Conservation (phyloP, 257 asterid genomes). For the Asclepias syriaca region DNA sequence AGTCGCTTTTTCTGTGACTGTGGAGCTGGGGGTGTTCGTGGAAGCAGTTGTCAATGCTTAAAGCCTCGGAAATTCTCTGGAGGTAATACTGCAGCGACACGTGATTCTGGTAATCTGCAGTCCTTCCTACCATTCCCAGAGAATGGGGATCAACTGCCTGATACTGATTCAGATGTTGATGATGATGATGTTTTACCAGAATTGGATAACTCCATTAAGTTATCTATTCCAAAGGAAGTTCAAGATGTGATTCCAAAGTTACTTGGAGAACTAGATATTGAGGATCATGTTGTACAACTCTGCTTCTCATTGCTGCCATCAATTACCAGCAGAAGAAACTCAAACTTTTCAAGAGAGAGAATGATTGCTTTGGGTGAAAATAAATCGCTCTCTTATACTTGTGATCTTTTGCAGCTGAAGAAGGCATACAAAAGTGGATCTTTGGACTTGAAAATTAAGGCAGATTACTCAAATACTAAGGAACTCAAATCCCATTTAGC, state of each 20-base stretch:
- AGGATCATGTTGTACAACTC: constrained; percentile 59
- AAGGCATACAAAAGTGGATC: constrained; percentile 98
- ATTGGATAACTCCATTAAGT: constrained; percentile 52
- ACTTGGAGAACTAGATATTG: constrained; percentile 70
- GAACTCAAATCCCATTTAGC: constrained; percentile 90
- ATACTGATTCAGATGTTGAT: constrained; percentile 88
- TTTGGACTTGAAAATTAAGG: constrained; percentile 88
- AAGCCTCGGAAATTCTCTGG: constrained; percentile 89
- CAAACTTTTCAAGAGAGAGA: constrained; percentile 56
- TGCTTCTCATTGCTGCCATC: constrained; percentile 76
- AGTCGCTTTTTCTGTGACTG: constrained; percentile 99
- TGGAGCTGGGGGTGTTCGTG: constrained; percentile 99
- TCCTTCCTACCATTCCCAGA: constrained; percentile 79
- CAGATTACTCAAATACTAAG: constrained; percentile 92
- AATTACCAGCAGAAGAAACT: constrained; percentile 59
- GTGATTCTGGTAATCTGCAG: constrained; percentile 56
- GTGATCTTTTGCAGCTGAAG: constrained; percentile 84
- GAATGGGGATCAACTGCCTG: constrained; percentile 78
- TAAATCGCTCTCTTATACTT: constrained; percentile 58
- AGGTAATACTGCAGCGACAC: constrained; percentile 49
- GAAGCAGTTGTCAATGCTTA: constrained; percentile 94
- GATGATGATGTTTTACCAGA: constrained; percentile 74
- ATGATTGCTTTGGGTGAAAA: constrained; percentile 57
- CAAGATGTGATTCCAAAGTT: constrained; percentile 67
- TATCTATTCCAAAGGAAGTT: constrained; percentile 70